Evolutionary conservation across 805 yeast genomes (phyloP), one percentile per base, ranked within the genome.

Genomic region (Tetrapisispora iriomotensis): DNA sequence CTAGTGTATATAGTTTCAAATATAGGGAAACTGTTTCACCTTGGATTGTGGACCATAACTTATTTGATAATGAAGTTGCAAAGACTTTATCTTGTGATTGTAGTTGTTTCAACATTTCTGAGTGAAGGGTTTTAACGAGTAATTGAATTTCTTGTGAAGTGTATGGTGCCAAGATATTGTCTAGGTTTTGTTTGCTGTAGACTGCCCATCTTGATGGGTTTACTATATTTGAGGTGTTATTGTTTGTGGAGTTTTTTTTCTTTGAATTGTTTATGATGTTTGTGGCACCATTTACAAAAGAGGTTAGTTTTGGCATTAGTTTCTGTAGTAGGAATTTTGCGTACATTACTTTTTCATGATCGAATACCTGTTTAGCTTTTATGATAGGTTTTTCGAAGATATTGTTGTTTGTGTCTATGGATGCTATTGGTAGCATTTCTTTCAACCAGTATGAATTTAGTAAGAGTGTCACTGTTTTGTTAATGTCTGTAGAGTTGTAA

Each of bases 1-100:
- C 68, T 15, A 82, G 66, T 1, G 66, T 63, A 45, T 68, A 70
- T 41, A 87, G 61, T 34, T 75, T 69, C 45, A 70, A 60, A 47
- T 79, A 75, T 20, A 75, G 64, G 6, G 70, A 66, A 17, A 74
- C 71, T 47, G 77, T 79, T 45, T 76, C 75, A 17, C 75, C 77
- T 47, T 80, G 85, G 42, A 83, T 61, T 15, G 82, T 77, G 13
- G 70, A 65, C 92, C 95, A 80, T 40, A 85, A 68, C 50, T 71
- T 74, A 28, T 72, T 76, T 29, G 77, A 61, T 29, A 84, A 54
- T 33, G 70, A 75, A 35, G 66, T 69, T 20, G 42, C 48, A 23
- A 56, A 39, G 9, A 45, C 36, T 15, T 46, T 47, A 4, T 48
- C 42, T n/a, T 51, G 54, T 3, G 47, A 43, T 6, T 49, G 45